These are phyloP conservation scores for Candida buenavistaensis DNA, from an alignment of 1,139 yeast species.

Conservation along the genomic window DNA sequence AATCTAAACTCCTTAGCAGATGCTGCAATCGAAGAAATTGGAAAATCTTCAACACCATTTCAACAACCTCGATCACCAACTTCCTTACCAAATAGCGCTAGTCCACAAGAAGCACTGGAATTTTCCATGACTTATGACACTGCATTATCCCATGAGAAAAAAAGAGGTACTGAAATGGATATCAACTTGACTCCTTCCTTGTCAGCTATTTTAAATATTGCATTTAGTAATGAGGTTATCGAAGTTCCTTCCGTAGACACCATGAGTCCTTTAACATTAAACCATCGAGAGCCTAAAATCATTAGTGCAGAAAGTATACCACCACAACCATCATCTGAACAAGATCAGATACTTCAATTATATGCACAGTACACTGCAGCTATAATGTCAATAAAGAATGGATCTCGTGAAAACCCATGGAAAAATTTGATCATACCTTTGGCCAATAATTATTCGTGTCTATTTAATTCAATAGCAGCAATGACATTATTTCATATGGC, in stretches of 20 bases:
- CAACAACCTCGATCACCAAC: background rate
- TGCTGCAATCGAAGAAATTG: constrained; percentile 29
- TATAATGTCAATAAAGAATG: constrained; percentile 63
- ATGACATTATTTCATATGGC: constrained; percentile 68
- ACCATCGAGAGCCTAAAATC: constrained; percentile 5
- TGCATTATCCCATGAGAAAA: background rate
- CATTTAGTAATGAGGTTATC: constrained; percentile 38
- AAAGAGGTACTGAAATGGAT: constrained; percentile 14
- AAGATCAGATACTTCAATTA: constrained; percentile 35
- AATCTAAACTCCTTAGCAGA: constrained; percentile 31
- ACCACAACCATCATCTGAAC: constrained; percentile 22
- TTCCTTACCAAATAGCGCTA: no score
- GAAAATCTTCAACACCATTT: constrained; percentile 19
- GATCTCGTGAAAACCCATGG: constrained; percentile 70
- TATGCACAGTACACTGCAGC: constrained; percentile 54
- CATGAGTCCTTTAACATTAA: constrained; percentile 33
- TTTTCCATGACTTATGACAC: constrained; percentile 5
- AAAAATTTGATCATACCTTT: constrained; percentile 56
- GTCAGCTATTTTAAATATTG: constrained; percentile 43
- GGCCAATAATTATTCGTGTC: constrained; percentile 52
- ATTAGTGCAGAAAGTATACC: constrained; percentile 1
- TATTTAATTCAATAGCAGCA: constrained; percentile 62
- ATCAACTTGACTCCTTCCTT: constrained; percentile 41
- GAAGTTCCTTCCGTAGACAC: constrained; percentile 19
- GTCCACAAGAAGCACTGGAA: no score